Conservation (phyloP, 1,284 basidiomycete genomes). For the Ustilago shanxiensis region DNA sequence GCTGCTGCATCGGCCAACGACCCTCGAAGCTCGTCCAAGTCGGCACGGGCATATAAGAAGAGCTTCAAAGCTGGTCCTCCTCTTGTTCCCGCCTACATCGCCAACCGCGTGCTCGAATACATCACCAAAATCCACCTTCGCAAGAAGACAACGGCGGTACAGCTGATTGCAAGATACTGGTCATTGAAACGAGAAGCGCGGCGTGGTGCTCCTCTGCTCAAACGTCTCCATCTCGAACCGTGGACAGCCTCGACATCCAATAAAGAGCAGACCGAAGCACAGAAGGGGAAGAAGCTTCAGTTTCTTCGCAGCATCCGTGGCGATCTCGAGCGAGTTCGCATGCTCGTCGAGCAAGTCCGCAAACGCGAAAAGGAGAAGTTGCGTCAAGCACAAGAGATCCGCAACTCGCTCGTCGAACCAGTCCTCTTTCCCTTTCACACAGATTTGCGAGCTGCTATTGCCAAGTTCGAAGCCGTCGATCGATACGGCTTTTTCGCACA, state of each 20-base stretch:
- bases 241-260: slow-evolving; percentile 86
- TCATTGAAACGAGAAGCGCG: slow-evolving; percentile 93
- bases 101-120: slow-evolving; percentile 82
- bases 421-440: slow-evolving; percentile 47
- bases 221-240: slow-evolving; percentile 93
- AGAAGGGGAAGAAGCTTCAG: slow-evolving; percentile 83
- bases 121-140: slow-evolving; percentile 79
- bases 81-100: slow-evolving; percentile 73
- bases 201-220: slow-evolving; percentile 91
- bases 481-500: slow-evolving; percentile 55
- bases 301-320: slow-evolving; percentile 76
- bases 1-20: slow-evolving; percentile 13
- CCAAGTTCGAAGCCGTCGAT: slow-evolving; percentile 44
- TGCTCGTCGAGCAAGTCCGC: slow-evolving; percentile 79
- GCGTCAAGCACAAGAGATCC: slow-evolving; percentile 79
- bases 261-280: slow-evolving; percentile 74
- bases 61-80: slow-evolving; percentile 74
- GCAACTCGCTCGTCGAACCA: slow-evolving; percentile 76
- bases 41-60: slow-evolving; percentile 74
- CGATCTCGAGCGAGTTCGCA: slow-evolving; percentile 82
- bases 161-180: slow-evolving; percentile 90
- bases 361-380: slow-evolving; percentile 89
- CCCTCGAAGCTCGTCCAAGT: slow-evolving; percentile 69
- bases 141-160: slow-evolving; percentile 83
- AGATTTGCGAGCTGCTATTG: slow-evolving; percentile 35